Percentiles rank a stretch among this genome's conserved stretches.
These are phyloP conservation scores for Fusarium dlaminii DNA, from an alignment of 2,329 filamentous ascomycete genomes.

Conservation along the genomic window DNA sequence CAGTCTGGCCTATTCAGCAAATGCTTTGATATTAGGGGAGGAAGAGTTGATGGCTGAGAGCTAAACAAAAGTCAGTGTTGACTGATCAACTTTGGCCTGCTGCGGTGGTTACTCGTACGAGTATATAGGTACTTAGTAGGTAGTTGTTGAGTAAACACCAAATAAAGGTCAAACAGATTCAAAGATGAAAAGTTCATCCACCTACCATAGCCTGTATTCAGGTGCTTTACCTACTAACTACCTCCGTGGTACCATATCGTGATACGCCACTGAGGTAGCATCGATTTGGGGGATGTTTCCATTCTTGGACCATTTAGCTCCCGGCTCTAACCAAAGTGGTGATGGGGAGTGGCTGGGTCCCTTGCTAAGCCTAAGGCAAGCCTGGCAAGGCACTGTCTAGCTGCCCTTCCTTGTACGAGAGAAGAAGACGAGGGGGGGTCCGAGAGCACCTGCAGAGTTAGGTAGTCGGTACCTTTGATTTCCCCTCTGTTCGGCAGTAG, in stretches of 20 bases:
- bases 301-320: slow-evolving; percentile 36
- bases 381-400: background rate
- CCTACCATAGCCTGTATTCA: background rate
- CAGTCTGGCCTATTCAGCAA: background rate
- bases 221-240: background rate
- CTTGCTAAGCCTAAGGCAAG: background rate
- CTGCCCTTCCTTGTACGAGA: slow-evolving; percentile 1
- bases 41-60: background rate
- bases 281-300: slow-evolving; percentile 23
- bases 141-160: background rate
- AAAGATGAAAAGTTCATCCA: background rate
- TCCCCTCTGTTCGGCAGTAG: slow-evolving; percentile 6
- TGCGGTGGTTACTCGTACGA: background rate
- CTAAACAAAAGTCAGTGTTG: background rate
- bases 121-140: background rate
- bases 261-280: slow-evolving; percentile 29
- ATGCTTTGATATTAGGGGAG: background rate
- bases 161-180: background rate
- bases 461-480: slow-evolving; percentile 10
- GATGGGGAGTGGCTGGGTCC: slow-evolving; percentile 26
- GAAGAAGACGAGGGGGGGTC: background rate
- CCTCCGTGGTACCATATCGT: background rate
- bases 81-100: background rate
- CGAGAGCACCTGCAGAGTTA: slow-evolving; percentile 4
- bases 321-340: slow-evolving; percentile 26